A percentile compares a stretch with the other conserved stretches of the same genome.
phyloP scores from a whole-genome alignment of 352 stramenopile species.

The Phytophthora rubi region DNA sequence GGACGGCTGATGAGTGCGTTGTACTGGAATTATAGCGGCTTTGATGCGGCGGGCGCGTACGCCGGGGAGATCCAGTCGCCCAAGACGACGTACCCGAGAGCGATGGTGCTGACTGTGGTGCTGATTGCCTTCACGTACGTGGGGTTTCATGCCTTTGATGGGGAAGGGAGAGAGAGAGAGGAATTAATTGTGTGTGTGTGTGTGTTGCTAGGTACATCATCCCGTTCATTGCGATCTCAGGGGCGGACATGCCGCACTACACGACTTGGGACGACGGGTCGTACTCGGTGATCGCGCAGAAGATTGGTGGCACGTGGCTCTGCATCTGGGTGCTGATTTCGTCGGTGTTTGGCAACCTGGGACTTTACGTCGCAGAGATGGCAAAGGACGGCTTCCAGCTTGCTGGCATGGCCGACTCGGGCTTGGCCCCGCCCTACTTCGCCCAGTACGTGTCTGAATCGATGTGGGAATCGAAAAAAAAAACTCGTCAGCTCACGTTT shows the following conservation, averaged over 20 bases:
- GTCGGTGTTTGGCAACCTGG: constrained; percentile 79
- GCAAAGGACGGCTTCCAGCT: constrained; percentile 85
- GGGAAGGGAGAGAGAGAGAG: neutral
- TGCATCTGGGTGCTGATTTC: constrained; percentile 80
- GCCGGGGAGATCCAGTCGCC: constrained; percentile 76
- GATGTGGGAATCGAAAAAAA: neutral
- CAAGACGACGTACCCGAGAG: constrained; percentile 72
- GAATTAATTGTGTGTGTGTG: neutral
- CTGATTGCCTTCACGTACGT: constrained; percentile 79
- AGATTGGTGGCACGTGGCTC: constrained; percentile 71
- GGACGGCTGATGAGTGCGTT: constrained; percentile 66
- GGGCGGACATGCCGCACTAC: constrained; percentile 76
- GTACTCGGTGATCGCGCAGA: constrained; percentile 75
- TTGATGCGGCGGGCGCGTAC: constrained; percentile 75
- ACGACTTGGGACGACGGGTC: constrained; percentile 79
- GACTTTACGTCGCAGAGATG: constrained; percentile 86
- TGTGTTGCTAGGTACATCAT: constrained; percentile 56
- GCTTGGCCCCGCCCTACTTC: constrained; percentile 80
- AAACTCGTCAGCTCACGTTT: neutral
- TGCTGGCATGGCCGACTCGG: constrained; percentile 83
- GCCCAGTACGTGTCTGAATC: constrained; percentile 49
- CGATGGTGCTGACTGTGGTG: constrained; percentile 80
- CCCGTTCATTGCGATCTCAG: constrained; percentile 72
- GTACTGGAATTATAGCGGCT: constrained; percentile 89
- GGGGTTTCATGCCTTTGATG: neutral